These are phyloP conservation scores for Fagopyrum tataricum DNA, from an alignment of 148 eudicot species.

Conservation along the genomic window DNA sequence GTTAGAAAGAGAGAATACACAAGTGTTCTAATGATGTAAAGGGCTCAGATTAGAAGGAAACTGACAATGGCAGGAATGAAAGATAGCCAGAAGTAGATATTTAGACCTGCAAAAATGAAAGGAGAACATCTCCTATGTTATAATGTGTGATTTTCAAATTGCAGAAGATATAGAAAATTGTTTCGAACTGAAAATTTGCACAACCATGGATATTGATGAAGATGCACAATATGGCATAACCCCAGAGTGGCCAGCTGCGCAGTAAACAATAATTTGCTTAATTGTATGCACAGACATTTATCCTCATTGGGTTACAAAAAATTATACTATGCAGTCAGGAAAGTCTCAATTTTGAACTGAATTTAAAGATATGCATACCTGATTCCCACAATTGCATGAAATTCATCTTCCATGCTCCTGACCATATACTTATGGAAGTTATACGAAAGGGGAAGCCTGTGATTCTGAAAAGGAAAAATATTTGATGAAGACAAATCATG, in stretches of 20 bases:
- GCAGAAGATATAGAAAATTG: neutral
- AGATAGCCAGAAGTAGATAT: slow-evolving; percentile 94
- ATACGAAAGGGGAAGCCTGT: slow-evolving; percentile 70
- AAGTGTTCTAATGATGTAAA: neutral
- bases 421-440: slow-evolving; percentile 93
- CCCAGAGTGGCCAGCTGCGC: slow-evolving; percentile 99
- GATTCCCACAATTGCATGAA: slow-evolving; percentile 87
- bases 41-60: neutral
- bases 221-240: slow-evolving; percentile 88
- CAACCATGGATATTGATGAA: slow-evolving; percentile 85
- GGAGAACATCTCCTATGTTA: neutral
- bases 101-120: slow-evolving; percentile 51
- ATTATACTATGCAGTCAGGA: neutral
- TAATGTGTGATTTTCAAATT: neutral
- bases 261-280: slow-evolving; percentile 4
- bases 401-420: slow-evolving; percentile 97
- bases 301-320: neutral
- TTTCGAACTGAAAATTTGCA: neutral
- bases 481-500: neutral
- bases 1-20: neutral
- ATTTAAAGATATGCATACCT: slow-evolving; percentile 36
- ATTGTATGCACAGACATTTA: neutral
- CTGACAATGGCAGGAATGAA: slow-evolving; percentile 92
- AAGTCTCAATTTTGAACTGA: neutral
- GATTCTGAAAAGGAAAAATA: slow-evolving; percentile 43